Conservation (phyloP, 768 basidiomycete genomes). For the Pulveroboletus sp. region DNA sequence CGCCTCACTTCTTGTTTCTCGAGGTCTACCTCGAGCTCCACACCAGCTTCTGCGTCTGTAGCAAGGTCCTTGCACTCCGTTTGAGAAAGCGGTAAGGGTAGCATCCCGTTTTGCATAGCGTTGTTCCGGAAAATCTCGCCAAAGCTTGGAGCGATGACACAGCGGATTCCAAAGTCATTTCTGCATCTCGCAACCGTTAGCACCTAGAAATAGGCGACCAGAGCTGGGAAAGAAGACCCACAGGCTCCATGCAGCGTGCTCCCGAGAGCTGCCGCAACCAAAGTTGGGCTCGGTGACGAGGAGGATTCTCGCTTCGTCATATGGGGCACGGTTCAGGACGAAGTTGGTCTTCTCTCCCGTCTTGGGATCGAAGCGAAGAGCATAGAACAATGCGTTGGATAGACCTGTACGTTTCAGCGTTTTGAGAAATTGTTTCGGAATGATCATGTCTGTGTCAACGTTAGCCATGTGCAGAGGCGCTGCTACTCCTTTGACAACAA, state of each 20-base stretch:
- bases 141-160: slow-evolving; percentile 83
- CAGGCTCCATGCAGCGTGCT: slow-evolving; percentile 89
- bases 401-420: slow-evolving; percentile 88
- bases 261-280: slow-evolving; percentile 86
- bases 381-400: slow-evolving; percentile 76
- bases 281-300: slow-evolving; percentile 87
- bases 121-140: slow-evolving; percentile 91
- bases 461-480: slow-evolving; percentile 81
- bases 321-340: slow-evolving; percentile 76
- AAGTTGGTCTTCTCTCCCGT: slow-evolving; percentile 83
- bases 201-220: neutral
- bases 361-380: slow-evolving; percentile 72
- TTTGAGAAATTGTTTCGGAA: slow-evolving; percentile 92
- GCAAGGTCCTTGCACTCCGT: slow-evolving; percentile 69
- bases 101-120: slow-evolving; percentile 91
- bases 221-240: slow-evolving; percentile 35
- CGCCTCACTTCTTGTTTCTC: slow-evolving; percentile 78
- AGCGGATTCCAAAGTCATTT: slow-evolving; percentile 87
- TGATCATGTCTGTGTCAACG: slow-evolving; percentile 92
- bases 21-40: slow-evolving; percentile 80
- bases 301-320: slow-evolving; percentile 70
- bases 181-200: slow-evolving; percentile 31
- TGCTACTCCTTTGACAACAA: slow-evolving; percentile 65
- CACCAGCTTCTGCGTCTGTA: slow-evolving; percentile 69
- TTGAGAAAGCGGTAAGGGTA: slow-evolving; percentile 69